A percentile compares a stretch with the other conserved stretches of the same genome.
These are phyloP conservation scores for Penicillium sp. DNA, from an alignment of 2,329 filamentous ascomycete genomes.

Conservation along the genomic window DNA sequence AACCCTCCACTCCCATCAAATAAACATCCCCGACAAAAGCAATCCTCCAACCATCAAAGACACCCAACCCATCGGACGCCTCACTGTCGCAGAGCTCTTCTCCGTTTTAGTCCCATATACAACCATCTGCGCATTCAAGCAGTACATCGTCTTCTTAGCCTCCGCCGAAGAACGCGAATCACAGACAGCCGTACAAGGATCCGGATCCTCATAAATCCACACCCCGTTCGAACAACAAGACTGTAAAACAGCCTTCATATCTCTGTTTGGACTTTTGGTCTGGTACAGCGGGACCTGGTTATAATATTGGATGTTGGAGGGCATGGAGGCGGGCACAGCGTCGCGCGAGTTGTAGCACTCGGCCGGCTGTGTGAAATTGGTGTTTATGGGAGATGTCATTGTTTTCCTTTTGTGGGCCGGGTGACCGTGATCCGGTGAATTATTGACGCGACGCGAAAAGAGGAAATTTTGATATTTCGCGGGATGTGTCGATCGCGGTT, in stretches of 20 bases:
- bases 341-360: constrained; percentile 11
- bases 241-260: constrained; percentile 9
- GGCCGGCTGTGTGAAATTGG: constrained; percentile 6
- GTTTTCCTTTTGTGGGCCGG: not conserved
- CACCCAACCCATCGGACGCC: not conserved
- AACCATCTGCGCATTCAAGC: constrained; percentile 11
- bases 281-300: constrained; percentile 17
- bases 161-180: constrained; percentile 4
- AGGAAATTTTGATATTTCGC: not conserved
- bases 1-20: not conserved
- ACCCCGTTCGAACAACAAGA: constrained; percentile 8
- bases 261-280: not conserved
- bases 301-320: constrained; percentile 4
- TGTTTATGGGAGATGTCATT: not conserved
- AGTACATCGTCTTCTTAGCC: constrained; percentile 11
- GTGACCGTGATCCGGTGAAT: not conserved
- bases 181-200: constrained; percentile 15
- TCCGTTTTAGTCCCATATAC: constrained; percentile 8
- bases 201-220: constrained; percentile 12
- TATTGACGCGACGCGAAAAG: not conserved
- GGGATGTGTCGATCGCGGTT: not conserved
- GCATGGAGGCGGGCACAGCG: constrained; percentile 3
- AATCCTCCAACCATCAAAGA: constrained; percentile 3
- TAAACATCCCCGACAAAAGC: not conserved
- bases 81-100: not conserved